Percentiles rank a stretch among this genome's conserved stretches.
Evolutionary conservation across 768 basidiomycete genomes (phyloP).

Genomic region (Rubroboletus satanas): DNA sequence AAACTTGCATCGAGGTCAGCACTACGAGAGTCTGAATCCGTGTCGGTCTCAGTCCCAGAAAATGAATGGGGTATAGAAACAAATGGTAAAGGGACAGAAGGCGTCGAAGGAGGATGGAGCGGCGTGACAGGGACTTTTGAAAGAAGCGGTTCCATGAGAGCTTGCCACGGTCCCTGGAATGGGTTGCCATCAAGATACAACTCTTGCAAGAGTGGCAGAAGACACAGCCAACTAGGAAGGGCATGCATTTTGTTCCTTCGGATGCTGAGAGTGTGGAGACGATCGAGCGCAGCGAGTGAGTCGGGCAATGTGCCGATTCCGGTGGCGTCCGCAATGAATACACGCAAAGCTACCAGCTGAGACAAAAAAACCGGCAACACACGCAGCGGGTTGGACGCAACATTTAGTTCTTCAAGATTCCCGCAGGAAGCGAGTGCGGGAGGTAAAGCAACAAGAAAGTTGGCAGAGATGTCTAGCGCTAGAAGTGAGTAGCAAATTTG

Average conservation of each 20-base stretch:
- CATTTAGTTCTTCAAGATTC: slow-evolving; percentile 87
- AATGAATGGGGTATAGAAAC: slow-evolving; percentile 44
- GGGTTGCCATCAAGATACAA: slow-evolving; percentile 94
- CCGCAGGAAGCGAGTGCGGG: slow-evolving; percentile 76
- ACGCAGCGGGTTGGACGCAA: slow-evolving; percentile 86
- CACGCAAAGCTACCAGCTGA: slow-evolving; percentile 69
- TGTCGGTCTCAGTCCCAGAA: slow-evolving; percentile 45
- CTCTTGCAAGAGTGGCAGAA: slow-evolving; percentile 78
- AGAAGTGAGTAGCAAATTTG: slow-evolving; percentile 75
- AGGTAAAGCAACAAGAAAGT: slow-evolving; percentile 80
- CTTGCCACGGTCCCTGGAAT: slow-evolving; percentile 91
- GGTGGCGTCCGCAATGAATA: slow-evolving; percentile 91
- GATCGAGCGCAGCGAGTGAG: slow-evolving; percentile 66
- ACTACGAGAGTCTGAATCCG: slow-evolving; percentile 52
- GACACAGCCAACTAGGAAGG: slow-evolving; percentile 93
- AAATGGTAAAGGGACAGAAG: slow-evolving; percentile 51
- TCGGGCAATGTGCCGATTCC: slow-evolving; percentile 75
- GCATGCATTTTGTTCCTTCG: slow-evolving; percentile 84
- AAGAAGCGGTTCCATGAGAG: slow-evolving; percentile 81
- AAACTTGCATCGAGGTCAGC: slow-evolving; percentile 32
- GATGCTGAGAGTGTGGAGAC: slow-evolving; percentile 84
- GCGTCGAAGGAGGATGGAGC: slow-evolving; percentile 62
- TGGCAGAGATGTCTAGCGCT: slow-evolving; percentile 89
- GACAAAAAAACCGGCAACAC: slow-evolving; percentile 89
- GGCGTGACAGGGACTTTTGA: slow-evolving; percentile 58